Base-by-base conservation (phyloP, 2,329 filamentous ascomycete genomes). In the Diaporthe destruens region DNA sequence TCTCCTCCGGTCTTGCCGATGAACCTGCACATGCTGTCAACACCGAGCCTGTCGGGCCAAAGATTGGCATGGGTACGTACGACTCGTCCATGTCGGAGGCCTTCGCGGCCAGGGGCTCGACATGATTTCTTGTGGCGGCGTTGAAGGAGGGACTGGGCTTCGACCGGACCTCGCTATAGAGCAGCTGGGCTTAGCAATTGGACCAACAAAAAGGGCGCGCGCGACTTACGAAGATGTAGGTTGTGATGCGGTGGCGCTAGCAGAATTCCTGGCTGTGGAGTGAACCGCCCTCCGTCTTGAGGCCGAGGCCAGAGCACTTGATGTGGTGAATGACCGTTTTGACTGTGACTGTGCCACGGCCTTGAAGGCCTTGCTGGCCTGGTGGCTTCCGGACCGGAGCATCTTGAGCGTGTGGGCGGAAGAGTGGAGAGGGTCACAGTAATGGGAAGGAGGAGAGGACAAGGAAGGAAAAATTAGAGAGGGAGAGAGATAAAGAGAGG, bases 1-100 rank as follows among this genome's bases (percentile, higher is more conserved):
- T 98, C 92, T 80, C 96, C 96, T 80, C 96, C 96, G 65, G 91
- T 97, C 88, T 95, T 96, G 75, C 96, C 96, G 80, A 98, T 94
- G 83, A 98, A 97, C 74, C 92, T 94, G 76, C 71, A 72, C 42
- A 23, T 32, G 54, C 61, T 55, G 65, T 75, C 71, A 69, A 55
- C 73, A 73, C 73, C 7, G 63, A 69, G 59, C 29, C 29, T 25
- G 25, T 14, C 14, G 39, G 39, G 39, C 39, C 39, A 42, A 42
- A 42, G 5, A 42, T 4, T 42, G 39, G 39, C n/a, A 16, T 6
- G 57, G 47, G 25, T 69, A 87, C 92, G 77, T 91, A 94, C 92
- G 93, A 95, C 82, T 95, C 93, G 82, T 95, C 93, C 87, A 95
- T 91, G 75, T 92, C 90, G 72, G 86, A 86, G 73, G 85, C 83